Percentiles rank a stretch among this genome's conserved stretches.
Conservation (phyloP, 257 asterid genomes). For the Penstemon eatonii region DNA sequence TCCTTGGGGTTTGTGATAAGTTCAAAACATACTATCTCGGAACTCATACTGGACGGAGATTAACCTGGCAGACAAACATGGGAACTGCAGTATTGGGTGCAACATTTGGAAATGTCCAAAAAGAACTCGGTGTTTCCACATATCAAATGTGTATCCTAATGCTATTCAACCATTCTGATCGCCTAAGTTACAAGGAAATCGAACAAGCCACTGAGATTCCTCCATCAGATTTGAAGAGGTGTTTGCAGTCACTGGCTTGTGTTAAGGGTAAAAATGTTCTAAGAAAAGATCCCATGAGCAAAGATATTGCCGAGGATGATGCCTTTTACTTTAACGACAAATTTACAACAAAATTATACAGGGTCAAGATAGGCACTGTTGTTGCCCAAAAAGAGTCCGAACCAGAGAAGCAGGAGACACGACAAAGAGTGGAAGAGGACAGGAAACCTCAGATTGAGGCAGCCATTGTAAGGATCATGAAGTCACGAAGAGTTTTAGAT, state of each 20-base stretch:
- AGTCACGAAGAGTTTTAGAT: conserved; percentile 79
- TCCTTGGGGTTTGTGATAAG: conserved; percentile 69
- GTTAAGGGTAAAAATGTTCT: conserved; percentile 85
- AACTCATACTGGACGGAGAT: conserved; percentile 75
- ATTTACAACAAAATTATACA: conserved; percentile 72
- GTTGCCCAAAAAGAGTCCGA: conserved; percentile 91
- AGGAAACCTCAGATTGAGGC: conserved; percentile 94
- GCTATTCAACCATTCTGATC: conserved; percentile 71
- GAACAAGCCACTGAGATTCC: conserved; percentile 86
- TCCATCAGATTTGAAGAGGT: conserved; percentile 71
- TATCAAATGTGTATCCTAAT: conserved; percentile 87
- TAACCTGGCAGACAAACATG: conserved; percentile 91
- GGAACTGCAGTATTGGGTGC: conserved; percentile 87
- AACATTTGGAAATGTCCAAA: conserved; percentile 76
- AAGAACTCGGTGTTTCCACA: conserved; percentile 83
- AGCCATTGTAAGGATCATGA: conserved; percentile 85
- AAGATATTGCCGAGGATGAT: conserved; percentile 75
- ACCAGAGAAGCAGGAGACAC: conserved; percentile 86
- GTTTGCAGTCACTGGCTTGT: conserved; percentile 81
- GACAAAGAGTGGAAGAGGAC: conserved; percentile 93
- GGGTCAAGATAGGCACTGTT: conserved; percentile 87
- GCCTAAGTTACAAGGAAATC: conserved; percentile 66
- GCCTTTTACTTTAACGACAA: conserved; percentile 64
- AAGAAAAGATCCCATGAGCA: conserved; percentile 83
- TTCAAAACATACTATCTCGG: conserved; percentile 83